Evolutionary conservation across 768 basidiomycete species (phyloP).

Genomic region (Tylopilus plumbeoviolaceoides): DNA sequence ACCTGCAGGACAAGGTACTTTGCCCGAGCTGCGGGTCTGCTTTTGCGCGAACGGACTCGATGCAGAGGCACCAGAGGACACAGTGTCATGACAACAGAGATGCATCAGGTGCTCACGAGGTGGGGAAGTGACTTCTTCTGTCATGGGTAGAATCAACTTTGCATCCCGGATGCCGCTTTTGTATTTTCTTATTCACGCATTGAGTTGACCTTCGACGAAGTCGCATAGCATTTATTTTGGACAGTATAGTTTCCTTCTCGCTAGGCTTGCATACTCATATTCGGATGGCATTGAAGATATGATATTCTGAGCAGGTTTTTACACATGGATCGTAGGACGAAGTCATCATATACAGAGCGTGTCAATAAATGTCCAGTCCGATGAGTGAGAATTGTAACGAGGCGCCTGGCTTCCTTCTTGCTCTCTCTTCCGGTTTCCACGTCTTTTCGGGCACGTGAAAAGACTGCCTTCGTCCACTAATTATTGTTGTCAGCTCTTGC

Average conservation of each 20-base stretch:
- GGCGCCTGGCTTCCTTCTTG: slow-evolving; percentile 37
- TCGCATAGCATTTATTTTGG: not conserved
- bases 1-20: slow-evolving; percentile 16
- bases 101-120: not conserved
- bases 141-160: not conserved
- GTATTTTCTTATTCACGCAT: not conserved
- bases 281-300: too few relatives aligned
- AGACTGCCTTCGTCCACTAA: slow-evolving; percentile 4
- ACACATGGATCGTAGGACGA: not conserved
- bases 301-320: too few relatives aligned
- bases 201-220: not conserved
- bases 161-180: not conserved
- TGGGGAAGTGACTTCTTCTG: not conserved
- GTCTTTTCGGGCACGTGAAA: too few relatives aligned
- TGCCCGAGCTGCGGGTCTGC: slow-evolving; percentile 15
- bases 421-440: too few relatives aligned
- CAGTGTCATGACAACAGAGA: slow-evolving; percentile 4
- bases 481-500: not conserved
- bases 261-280: not conserved
- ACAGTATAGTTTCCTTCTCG: too few relatives aligned
- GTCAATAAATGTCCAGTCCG: too few relatives aligned
- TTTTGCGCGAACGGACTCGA: slow-evolving; percentile 25
- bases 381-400: slow-evolving; percentile 28
- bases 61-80: slow-evolving; percentile 20
- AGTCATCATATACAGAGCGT: too few relatives aligned